phyloP scores from a whole-genome alignment of 139 green algal species.

The Chlamydomonas schloesseri region DNA sequence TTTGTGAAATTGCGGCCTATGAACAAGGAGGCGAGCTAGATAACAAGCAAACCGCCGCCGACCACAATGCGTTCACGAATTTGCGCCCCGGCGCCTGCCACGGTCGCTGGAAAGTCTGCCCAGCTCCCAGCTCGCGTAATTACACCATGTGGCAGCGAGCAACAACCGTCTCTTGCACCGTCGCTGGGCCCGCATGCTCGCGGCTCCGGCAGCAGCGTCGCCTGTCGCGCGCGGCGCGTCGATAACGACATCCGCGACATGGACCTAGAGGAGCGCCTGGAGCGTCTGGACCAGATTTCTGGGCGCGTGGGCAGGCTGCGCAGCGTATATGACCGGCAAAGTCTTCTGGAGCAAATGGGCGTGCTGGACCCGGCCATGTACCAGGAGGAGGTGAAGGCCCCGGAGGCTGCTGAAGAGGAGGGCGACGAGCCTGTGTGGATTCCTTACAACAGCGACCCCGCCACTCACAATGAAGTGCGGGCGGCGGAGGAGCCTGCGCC shows the following conservation, averaged over 20 bases:
- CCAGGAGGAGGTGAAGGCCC: not conserved
- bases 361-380: not conserved
- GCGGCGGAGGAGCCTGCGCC: not conserved
- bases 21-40: too few species aligned
- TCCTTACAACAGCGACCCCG: not conserved
- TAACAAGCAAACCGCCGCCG: too few species aligned
- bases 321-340: not conserved
- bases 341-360: not conserved
- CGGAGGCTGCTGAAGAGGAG: not conserved
- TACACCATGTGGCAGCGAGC: too few species aligned
- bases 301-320: not conserved
- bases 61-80: too few species aligned
- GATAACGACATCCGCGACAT: slow-evolving; percentile 5
- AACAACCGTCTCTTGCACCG: too few species aligned
- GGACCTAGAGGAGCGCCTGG: not conserved
- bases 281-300: not conserved
- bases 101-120: too few species aligned
- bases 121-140: too few species aligned
- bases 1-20: too few species aligned
- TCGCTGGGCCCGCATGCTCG: too few species aligned
- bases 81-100: too few species aligned
- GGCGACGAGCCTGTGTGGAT: slow-evolving; percentile 12
- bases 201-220: too few species aligned
- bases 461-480: not conserved
- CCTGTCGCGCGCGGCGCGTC: not conserved